Evolutionary conservation across 2,329 filamentous ascomycete genomes (phyloP).

Genomic region (Hypoxylon rubiginosum): DNA sequence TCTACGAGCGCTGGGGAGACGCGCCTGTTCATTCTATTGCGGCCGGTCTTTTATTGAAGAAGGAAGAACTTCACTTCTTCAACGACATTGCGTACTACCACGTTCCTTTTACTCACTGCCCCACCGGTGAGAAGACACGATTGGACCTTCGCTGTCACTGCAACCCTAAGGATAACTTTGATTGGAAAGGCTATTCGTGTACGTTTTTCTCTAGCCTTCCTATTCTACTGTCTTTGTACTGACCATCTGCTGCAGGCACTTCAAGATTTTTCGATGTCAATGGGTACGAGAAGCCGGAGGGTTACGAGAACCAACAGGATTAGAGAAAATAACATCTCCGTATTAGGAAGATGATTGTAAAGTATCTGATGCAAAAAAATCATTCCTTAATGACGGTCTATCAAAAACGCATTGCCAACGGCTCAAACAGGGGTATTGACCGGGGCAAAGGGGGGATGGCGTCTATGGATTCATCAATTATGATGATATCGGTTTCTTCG

Average conservation of each 20-base stretch:
- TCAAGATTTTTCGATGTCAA: slow-evolving; percentile 88
- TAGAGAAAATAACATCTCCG: slow-evolving; percentile 50
- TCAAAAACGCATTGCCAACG: slow-evolving; percentile 30
- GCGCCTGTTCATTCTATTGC: slow-evolving; percentile 99
- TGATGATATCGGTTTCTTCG: slow-evolving; percentile 42
- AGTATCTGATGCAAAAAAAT: slow-evolving; percentile 32
- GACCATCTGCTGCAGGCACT: slow-evolving; percentile 71
- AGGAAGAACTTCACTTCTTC: slow-evolving; percentile 98
- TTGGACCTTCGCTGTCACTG: slow-evolving; percentile 92
- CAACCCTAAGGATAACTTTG: slow-evolving; percentile 97
- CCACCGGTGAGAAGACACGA: slow-evolving; percentile 87
- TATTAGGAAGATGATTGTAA: slow-evolving; percentile 28
- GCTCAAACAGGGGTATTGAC: slow-evolving; percentile 33
- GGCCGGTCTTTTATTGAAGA: slow-evolving; percentile 86
- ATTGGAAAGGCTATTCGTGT: slow-evolving; percentile 99
- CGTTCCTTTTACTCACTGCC: slow-evolving; percentile 97
- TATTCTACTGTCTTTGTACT: slow-evolving; percentile 7
- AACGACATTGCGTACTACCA: slow-evolving; percentile 99
- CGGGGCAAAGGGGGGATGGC: slow-evolving; percentile 42
- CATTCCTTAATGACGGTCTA: slow-evolving; percentile 43
- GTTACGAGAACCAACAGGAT: slow-evolving; percentile 80
- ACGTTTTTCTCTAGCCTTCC: slow-evolving; percentile 58
- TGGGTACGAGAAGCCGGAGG: slow-evolving; percentile 83
- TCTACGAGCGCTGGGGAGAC: slow-evolving; percentile 98
- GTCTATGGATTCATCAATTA: slow-evolving; percentile 47